Evolutionary conservation across 139 green algal genomes (phyloP).

Genomic region (Chlorella vulgaris): DNA sequence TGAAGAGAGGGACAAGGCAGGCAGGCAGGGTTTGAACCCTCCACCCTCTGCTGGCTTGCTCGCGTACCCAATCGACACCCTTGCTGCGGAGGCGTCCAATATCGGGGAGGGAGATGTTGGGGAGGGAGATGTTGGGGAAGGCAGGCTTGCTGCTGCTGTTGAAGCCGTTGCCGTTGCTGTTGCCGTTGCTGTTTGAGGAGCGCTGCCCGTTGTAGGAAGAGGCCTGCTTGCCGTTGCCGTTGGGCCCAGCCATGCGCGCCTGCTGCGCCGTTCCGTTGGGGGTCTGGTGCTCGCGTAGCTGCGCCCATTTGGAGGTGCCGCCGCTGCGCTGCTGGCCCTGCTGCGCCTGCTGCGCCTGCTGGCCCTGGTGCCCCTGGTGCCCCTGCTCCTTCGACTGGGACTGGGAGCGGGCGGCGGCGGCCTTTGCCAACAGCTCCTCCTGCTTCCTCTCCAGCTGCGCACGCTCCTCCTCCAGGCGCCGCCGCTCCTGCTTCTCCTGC

Average conservation of each 20-base stretch:
- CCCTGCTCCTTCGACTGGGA: not conserved
- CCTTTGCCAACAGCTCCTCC: not conserved
- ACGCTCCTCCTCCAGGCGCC: not conserved
- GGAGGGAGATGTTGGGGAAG: too few species aligned
- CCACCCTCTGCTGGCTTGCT: too few species aligned
- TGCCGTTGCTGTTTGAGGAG: not conserved
- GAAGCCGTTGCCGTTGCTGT: not conserved
- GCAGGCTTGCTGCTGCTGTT: too few species aligned
- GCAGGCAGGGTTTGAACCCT: too few species aligned
- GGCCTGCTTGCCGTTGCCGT: too few species aligned
- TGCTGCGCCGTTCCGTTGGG: not conserved
- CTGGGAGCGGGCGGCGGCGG: not conserved
- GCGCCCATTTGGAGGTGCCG: too few species aligned
- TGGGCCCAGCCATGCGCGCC: too few species aligned
- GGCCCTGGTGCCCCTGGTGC: not conserved
- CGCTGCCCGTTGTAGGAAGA: not conserved
- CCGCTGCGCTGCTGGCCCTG: not conserved
- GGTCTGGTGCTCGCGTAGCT: not conserved
- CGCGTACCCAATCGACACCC: too few species aligned
- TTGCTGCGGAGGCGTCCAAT: too few species aligned
- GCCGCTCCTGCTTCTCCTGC: not conserved
- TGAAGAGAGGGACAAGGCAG: not conserved
- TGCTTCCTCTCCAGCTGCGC: not conserved
- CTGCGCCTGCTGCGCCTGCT: not conserved
- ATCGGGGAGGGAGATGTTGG: too few species aligned